These are phyloP conservation scores for Rubroshorea leprosula DNA, from an alignment of 345 rosid species.

Conservation along the genomic window DNA sequence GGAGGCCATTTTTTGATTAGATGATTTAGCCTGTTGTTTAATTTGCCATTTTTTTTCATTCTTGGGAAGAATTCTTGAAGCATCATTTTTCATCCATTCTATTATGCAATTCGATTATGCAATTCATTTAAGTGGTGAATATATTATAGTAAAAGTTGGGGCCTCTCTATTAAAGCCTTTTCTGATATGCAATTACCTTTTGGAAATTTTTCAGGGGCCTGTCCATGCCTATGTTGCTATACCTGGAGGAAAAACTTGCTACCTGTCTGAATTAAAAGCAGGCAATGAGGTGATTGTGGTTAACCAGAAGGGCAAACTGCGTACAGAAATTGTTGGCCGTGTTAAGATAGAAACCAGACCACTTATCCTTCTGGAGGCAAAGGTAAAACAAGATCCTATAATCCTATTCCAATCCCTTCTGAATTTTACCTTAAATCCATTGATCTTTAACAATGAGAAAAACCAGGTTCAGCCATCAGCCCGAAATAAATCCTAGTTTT, in stretches of 20 bases:
- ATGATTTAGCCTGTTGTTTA: background rate
- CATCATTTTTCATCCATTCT: too few species aligned
- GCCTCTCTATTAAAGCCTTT: too few species aligned
- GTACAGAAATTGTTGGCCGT: conserved; percentile 68
- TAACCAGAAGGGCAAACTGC: conserved; percentile 55
- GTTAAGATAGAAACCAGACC: conserved; percentile 86
- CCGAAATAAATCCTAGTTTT: too few species aligned
- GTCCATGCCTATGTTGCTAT: conserved; percentile 75
- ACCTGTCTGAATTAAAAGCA: conserved; percentile 76
- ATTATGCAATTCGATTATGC: too few species aligned
- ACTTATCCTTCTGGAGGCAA: conserved; percentile 65
- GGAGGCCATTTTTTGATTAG: background rate
- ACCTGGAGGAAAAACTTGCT: conserved; percentile 84
- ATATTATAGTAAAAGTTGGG: too few species aligned
- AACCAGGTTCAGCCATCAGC: too few species aligned
- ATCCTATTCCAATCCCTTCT: background rate
- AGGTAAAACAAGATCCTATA: conserved; percentile 34
- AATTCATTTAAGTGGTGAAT: too few species aligned
- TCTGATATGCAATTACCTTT: background rate
- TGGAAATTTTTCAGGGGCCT: conserved; percentile 54
- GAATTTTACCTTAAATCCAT: background rate
- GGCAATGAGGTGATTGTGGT: conserved; percentile 65
- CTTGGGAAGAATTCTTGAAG: too few species aligned
- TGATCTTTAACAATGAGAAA: background rate
- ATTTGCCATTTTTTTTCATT: too few species aligned